A percentile compares a stretch with the other conserved stretches of the same genome.
phyloP scores from a whole-genome alignment of 2,329 filamentous ascomycete species.

The Rhynchosporium secalis region DNA sequence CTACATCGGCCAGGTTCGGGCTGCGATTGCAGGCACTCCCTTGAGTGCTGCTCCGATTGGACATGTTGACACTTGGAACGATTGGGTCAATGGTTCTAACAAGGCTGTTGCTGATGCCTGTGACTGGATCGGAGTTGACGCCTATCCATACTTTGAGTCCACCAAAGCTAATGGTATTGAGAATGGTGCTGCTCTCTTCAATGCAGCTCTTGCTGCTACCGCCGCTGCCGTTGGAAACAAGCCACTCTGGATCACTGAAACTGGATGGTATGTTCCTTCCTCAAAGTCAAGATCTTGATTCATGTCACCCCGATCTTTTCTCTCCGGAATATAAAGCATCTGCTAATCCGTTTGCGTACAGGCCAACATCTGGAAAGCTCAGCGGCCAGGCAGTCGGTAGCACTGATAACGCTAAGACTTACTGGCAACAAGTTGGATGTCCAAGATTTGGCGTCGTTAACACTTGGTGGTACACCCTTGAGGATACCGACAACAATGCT shows the following conservation, averaged over 20 bases:
- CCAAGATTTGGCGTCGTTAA: slow-evolving; percentile 62
- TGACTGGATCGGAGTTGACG: slow-evolving; percentile 83
- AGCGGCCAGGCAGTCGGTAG: slow-evolving; percentile 64
- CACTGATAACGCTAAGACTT: slow-evolving; percentile 69
- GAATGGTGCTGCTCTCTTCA: slow-evolving; percentile 66
- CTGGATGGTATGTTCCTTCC: slow-evolving; percentile 58
- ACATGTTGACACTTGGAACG: slow-evolving; percentile 88
- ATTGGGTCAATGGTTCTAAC: slow-evolving; percentile 74
- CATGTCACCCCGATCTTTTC: too few relatives aligned
- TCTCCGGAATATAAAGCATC: too few relatives aligned
- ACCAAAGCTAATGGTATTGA: slow-evolving; percentile 66
- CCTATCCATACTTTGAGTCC: slow-evolving; percentile 80
- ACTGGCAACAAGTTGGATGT: slow-evolving; percentile 80
- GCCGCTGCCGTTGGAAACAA: slow-evolving; percentile 61
- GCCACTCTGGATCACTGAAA: slow-evolving; percentile 84
- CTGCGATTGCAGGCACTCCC: slow-evolving; percentile 60
- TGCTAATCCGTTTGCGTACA: too few relatives aligned
- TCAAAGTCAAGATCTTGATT: too few relatives aligned
- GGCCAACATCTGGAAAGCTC: slow-evolving; percentile 66
- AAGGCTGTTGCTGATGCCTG: slow-evolving; percentile 63
- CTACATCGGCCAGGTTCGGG: slow-evolving; percentile 70
- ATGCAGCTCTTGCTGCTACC: slow-evolving; percentile 63
- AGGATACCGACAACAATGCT: slow-evolving; percentile 59
- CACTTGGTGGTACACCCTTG: slow-evolving; percentile 77
- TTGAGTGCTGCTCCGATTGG: slow-evolving; percentile 63